Evolutionary conservation across 352 stramenopile species (phyloP).

Genomic region (Aphanomyces cochlioides): DNA sequence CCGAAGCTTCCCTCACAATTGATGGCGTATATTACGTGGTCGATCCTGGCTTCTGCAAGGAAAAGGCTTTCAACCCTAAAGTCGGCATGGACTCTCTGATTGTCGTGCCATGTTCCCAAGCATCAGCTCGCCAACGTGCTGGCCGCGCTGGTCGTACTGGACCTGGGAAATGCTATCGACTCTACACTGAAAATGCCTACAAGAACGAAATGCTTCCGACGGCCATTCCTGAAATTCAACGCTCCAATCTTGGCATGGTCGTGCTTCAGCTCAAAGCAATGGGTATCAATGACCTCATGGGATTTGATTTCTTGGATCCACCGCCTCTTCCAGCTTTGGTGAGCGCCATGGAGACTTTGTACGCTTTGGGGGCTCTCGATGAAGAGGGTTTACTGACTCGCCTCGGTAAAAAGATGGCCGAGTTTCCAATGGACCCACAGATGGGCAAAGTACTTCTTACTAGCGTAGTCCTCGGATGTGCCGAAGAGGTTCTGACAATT

Average conservation of each 20-base stretch:
- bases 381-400: conserved; percentile 92
- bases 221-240: conserved; percentile 98
- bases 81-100: conserved; percentile 99
- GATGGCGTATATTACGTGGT: conserved; percentile 96
- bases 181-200: conserved; percentile 99
- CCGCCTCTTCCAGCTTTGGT: conserved; percentile 96
- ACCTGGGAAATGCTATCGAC: conserved; percentile 98
- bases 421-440: conserved; percentile 99
- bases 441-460: conserved; percentile 98
- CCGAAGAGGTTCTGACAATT: conserved; percentile 99
- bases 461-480: conserved; percentile 96
- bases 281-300: conserved; percentile 99
- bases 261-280: conserved; percentile 99
- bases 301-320: conserved; percentile 99
- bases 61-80: conserved; percentile 99
- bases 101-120: conserved; percentile 97
- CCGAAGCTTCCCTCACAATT: conserved; percentile 99
- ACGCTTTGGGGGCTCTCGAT: conserved; percentile 96
- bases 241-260: conserved; percentile 97
- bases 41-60: conserved; percentile 95
- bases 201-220: conserved; percentile 97
- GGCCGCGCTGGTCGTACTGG: conserved; percentile 97
- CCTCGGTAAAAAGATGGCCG: conserved; percentile 98
- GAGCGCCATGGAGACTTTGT: conserved; percentile 96
- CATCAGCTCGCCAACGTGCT: conserved; percentile 95